Evolutionary conservation across 345 rosid genomes (phyloP).

Genomic region (Eucalyptus regnans): DNA sequence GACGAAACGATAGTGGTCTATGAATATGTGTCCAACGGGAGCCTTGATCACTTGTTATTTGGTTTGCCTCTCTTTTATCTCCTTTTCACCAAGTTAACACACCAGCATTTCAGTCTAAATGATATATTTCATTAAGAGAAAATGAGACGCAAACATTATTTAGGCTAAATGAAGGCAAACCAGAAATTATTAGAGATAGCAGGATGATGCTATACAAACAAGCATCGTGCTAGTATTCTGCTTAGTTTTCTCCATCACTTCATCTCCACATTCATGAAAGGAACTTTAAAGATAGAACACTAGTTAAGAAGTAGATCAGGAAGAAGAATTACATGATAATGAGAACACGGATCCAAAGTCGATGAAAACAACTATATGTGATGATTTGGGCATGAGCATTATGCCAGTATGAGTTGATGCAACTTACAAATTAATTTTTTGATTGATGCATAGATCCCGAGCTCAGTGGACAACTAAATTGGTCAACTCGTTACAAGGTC

Average conservation of each 20-base stretch:
- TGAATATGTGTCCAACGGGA: constrained; percentile 38
- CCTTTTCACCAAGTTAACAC: background rate
- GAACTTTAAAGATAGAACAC: background rate
- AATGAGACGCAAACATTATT: background rate
- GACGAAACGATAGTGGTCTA: constrained; percentile 39
- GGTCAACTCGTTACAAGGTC: constrained; percentile 29
- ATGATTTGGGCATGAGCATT: background rate
- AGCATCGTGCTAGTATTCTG: background rate
- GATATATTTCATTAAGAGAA: background rate
- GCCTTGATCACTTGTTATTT: constrained; percentile 29
- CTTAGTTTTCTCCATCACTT: background rate
- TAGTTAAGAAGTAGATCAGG: background rate
- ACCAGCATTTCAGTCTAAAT: background rate
- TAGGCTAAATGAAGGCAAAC: background rate
- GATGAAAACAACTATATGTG: background rate
- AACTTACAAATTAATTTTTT: background rate
- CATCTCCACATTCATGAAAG: background rate
- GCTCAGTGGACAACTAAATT: constrained; percentile 19
- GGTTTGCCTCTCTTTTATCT: constrained; percentile 11
- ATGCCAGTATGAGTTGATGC: background rate
- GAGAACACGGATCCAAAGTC: background rate
- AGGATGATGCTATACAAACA: background rate
- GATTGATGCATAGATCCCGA: constrained; percentile 9
- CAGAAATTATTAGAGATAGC: background rate
- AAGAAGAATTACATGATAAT: background rate